phyloP scores from a whole-genome alignment of 352 stramenopile genomes.

The Globisporangium spinosum region DNA sequence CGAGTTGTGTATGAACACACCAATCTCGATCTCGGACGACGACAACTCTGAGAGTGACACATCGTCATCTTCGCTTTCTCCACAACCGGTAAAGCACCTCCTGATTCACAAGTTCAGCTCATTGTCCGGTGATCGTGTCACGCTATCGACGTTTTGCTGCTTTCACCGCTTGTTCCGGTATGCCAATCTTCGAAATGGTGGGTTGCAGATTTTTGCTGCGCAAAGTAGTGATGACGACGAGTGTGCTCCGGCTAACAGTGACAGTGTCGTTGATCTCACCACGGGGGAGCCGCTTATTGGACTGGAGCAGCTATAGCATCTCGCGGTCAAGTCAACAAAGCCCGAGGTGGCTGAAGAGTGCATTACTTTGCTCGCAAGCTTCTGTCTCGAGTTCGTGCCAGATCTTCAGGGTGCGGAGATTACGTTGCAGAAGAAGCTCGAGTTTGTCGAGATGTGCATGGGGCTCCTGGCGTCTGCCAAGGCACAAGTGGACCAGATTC shows the following conservation, averaged over 20 bases:
- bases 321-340: slow-evolving; percentile 43
- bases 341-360: slow-evolving; percentile 53
- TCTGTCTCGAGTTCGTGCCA: slow-evolving; percentile 53
- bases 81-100: slow-evolving; percentile 28
- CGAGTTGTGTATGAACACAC: slow-evolving; percentile 52
- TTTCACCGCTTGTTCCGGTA: slow-evolving; percentile 68
- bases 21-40: slow-evolving; percentile 6
- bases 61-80: slow-evolving; percentile 23
- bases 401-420: slow-evolving; percentile 24
- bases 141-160: slow-evolving; percentile 46
- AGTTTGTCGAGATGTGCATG: slow-evolving; percentile 66
- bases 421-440: slow-evolving; percentile 31
- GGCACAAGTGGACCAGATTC: slow-evolving; percentile 7
- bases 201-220: slow-evolving; percentile 31
- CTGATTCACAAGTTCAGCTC: slow-evolving; percentile 42
- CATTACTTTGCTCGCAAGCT: slow-evolving; percentile 52
- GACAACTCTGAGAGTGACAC: neutral
- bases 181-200: slow-evolving; percentile 44
- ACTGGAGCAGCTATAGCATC: slow-evolving; percentile 52
- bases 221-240: slow-evolving; percentile 3
- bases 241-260: neutral
- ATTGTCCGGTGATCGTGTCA: slow-evolving; percentile 33
- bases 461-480: slow-evolving; percentile 35
- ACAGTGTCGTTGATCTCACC: slow-evolving; percentile 31
- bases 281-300: slow-evolving; percentile 40